phyloP scores from a whole-genome alignment of 345 rosid species.

The Lenwebbia sp. region DNA sequence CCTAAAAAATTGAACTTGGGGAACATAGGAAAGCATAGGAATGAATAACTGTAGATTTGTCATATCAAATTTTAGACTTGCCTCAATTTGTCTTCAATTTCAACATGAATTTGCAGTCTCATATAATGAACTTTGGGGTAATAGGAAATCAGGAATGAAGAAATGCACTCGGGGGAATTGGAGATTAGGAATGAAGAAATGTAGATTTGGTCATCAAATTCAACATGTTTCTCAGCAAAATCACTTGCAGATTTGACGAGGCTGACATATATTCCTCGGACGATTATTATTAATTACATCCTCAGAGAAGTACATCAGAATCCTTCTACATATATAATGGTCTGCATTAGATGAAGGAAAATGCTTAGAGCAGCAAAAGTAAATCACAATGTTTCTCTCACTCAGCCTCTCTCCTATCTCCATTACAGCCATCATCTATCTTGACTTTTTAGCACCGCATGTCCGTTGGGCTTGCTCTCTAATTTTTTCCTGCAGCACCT shows the following conservation, averaged over 20 bases:
- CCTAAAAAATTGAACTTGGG: too few relatives aligned
- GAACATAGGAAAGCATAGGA: too few relatives aligned
- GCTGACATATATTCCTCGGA: not conserved
- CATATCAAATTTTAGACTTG: too few relatives aligned
- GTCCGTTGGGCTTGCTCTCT: slow-evolving; percentile 14
- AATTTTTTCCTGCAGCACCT: slow-evolving; percentile 10
- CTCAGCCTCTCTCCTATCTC: not conserved
- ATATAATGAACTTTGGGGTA: not conserved
- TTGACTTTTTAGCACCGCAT: slow-evolving; percentile 34
- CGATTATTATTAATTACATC: not conserved
- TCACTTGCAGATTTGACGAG: not conserved
- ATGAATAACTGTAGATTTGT: too few relatives aligned
- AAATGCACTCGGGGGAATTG: too few relatives aligned
- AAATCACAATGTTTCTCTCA: not conserved
- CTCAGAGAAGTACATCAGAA: too few relatives aligned
- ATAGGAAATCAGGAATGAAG: not conserved
- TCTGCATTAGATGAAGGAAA: not conserved
- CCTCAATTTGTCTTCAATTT: too few relatives aligned
- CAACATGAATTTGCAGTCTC: not conserved
- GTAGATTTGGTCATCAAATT: too few relatives aligned
- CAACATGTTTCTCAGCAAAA: not conserved
- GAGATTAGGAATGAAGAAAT: too few relatives aligned
- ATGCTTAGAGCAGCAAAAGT: not conserved
- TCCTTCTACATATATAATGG: not conserved
- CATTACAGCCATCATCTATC: slow-evolving; percentile 15